phyloP scores from a whole-genome alignment of 2,329 filamentous ascomycete genomes.

The Chrysoporthe cubensis region DNA sequence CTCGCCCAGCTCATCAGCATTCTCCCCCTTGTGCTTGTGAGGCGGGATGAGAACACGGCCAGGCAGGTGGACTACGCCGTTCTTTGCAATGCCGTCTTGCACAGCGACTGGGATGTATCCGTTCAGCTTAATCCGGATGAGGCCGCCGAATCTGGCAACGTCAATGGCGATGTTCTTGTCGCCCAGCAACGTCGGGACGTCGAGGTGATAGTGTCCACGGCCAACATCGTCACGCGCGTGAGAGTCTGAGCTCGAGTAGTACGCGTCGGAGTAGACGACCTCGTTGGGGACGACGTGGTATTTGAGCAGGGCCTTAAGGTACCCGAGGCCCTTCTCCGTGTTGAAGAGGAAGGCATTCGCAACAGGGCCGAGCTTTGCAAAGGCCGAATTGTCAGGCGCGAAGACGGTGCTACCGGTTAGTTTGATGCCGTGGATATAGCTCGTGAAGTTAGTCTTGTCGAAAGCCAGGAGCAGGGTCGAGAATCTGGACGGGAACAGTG shows the following conservation, averaged over 20 bases:
- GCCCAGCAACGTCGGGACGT: conserved; percentile 73
- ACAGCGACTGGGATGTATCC: conserved; percentile 68
- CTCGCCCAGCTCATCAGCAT: conserved; percentile 44
- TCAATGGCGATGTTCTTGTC: conserved; percentile 72
- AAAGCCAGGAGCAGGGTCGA: conserved; percentile 78
- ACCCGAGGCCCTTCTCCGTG: conserved; percentile 71
- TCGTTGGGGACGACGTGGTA: conserved; percentile 77
- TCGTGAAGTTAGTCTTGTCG: conserved; percentile 71
- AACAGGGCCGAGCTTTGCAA: conserved; percentile 69
- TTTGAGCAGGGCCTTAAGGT: conserved; percentile 75
- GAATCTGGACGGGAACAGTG: conserved; percentile 75
- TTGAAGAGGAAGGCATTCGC: conserved; percentile 87
- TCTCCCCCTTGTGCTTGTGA: conserved; percentile 51
- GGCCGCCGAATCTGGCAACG: conserved; percentile 68
- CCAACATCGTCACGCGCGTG: conserved; percentile 44
- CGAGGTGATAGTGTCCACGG: conserved; percentile 64
- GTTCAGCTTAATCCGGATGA: conserved; percentile 76
- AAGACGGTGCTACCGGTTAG: conserved; percentile 75
- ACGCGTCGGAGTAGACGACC: conserved; percentile 83
- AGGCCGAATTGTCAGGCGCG: conserved; percentile 81
- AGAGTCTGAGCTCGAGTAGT: conserved; percentile 57
- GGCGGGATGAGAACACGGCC: conserved; percentile 77
- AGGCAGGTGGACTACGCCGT: conserved; percentile 84
- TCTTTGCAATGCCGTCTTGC: conserved; percentile 72
- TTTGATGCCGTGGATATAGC: conserved; percentile 58